Percentiles rank a stretch among this genome's conserved stretches.
phyloP scores from a whole-genome alignment of 306 rosid genomes.

The Sicyos edulis region DNA sequence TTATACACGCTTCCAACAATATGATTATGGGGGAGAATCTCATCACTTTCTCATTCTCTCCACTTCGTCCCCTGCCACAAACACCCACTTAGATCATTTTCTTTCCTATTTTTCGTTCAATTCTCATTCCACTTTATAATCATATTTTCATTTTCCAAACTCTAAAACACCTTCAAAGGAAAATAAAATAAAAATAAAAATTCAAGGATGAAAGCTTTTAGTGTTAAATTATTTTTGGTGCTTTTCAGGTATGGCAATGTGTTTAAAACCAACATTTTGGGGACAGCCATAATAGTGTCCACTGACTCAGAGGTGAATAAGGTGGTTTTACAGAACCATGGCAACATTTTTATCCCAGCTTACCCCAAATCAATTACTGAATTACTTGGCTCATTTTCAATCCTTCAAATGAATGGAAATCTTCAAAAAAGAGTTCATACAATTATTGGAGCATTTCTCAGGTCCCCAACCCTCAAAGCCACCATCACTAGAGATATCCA shows the following conservation, averaged over 20 bases:
- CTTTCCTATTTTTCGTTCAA: too few species aligned
- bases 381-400: slow-evolving; percentile 62
- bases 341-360: slow-evolving; percentile 65
- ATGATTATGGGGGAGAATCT: too few species aligned
- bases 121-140: too few species aligned
- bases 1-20: too few species aligned
- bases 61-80: too few species aligned
- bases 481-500: slow-evolving; percentile 56
- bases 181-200: too few species aligned
- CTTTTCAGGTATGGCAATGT: slow-evolving; percentile 67
- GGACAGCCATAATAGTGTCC: slow-evolving; percentile 71
- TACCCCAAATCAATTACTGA: slow-evolving; percentile 87
- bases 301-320: slow-evolving; percentile 83
- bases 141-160: too few species aligned
- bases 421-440: slow-evolving; percentile 59
- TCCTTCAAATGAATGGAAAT: slow-evolving; percentile 58
- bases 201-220: too few species aligned
- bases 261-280: slow-evolving; percentile 70
- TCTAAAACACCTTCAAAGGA: too few species aligned
- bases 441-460: slow-evolving; percentile 56
- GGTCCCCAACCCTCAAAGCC: slow-evolving; percentile 62
- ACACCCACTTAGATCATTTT: too few species aligned
- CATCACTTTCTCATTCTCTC: too few species aligned
- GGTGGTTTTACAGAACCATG: slow-evolving; percentile 64
- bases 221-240: background rate